Conservation (phyloP, 495 filamentous ascomycete genomes). For the Filosporella fistucella region DNA sequence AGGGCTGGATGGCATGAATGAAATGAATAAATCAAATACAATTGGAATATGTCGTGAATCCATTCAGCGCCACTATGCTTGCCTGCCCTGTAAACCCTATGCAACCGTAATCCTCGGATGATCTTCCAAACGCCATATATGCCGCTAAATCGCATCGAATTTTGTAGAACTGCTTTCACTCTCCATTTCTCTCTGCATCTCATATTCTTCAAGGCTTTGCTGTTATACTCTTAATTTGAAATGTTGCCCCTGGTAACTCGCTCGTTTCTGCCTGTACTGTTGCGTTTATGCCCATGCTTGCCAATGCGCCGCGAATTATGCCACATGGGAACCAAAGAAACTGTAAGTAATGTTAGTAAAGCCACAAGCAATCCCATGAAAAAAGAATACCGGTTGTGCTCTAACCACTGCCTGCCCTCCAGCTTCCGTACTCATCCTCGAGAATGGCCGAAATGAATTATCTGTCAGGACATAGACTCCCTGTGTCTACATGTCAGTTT, state of each 20-base stretch:
- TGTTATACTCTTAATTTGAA: slow-evolving; percentile 88
- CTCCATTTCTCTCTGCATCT: neutral
- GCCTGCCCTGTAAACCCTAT: neutral
- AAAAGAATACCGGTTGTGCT: slow-evolving; percentile 67
- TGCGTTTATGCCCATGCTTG: slow-evolving; percentile 85
- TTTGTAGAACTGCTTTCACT: neutral
- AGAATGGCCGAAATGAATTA: slow-evolving; percentile 83
- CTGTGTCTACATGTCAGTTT: slow-evolving; percentile 33
- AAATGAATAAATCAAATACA: too few relatives aligned
- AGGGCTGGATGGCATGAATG: neutral
- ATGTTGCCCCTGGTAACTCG: slow-evolving; percentile 83
- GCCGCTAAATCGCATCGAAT: slow-evolving; percentile 20
- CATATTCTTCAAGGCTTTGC: slow-evolving; percentile 46
- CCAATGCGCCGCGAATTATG: slow-evolving; percentile 80
- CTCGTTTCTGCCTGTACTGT: slow-evolving; percentile 84
- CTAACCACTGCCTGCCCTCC: slow-evolving; percentile 64
- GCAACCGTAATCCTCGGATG: neutral
- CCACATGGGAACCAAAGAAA: slow-evolving; percentile 95
- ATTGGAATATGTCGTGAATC: too few relatives aligned
- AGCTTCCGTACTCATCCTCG: slow-evolving; percentile 76
- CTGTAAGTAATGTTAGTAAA: slow-evolving; percentile 31
- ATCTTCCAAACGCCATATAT: slow-evolving; percentile 12
- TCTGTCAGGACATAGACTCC: slow-evolving; percentile 96
- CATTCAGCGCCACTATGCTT: neutral
- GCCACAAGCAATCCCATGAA: neutral